Conservation (phyloP, 2,329 filamentous ascomycete genomes). For the Colletotrichum sojae region DNA sequence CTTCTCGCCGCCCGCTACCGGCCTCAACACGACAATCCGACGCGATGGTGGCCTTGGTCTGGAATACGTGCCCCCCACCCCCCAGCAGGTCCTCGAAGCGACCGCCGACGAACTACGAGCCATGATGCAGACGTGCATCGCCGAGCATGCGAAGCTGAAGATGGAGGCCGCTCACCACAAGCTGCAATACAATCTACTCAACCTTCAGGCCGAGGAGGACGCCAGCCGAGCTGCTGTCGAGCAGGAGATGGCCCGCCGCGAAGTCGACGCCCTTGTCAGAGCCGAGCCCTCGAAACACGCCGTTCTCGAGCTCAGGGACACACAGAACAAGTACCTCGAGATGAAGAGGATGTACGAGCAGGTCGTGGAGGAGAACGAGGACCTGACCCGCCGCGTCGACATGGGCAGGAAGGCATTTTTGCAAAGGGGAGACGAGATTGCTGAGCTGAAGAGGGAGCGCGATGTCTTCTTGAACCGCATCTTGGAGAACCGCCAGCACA, state of each 20-base stretch:
- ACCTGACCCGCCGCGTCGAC: slow-evolving; percentile 75
- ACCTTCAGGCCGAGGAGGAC: slow-evolving; percentile 86
- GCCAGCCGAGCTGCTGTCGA: slow-evolving; percentile 91
- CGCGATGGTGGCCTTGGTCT: slow-evolving; percentile 37
- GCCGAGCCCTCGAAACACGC: slow-evolving; percentile 78
- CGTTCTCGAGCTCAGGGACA: slow-evolving; percentile 66
- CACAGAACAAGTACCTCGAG: slow-evolving; percentile 70
- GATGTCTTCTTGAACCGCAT: slow-evolving; percentile 85
- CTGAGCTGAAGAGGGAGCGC: slow-evolving; percentile 81
- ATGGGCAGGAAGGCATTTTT: slow-evolving; percentile 85
- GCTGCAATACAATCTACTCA: slow-evolving; percentile 87
- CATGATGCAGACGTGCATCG: slow-evolving; percentile 69
- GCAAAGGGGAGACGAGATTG: slow-evolving; percentile 81
- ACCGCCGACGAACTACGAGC: slow-evolving; percentile 68
- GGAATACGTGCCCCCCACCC: slow-evolving; percentile 63
- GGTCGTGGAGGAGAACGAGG: slow-evolving; percentile 75
- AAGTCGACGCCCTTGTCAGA: slow-evolving; percentile 86
- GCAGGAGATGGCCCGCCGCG: slow-evolving; percentile 89
- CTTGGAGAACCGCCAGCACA: slow-evolving; percentile 89
- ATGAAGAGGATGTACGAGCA: slow-evolving; percentile 77
- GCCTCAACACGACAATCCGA: slow-evolving; percentile 50
- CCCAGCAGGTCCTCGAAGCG: slow-evolving; percentile 66
- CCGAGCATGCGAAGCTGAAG: slow-evolving; percentile 74
- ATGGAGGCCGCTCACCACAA: slow-evolving; percentile 92
- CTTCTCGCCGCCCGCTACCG: slow-evolving; percentile 69